Evolutionary conservation across 2,329 filamentous ascomycete genomes (phyloP).

Genomic region (Hypoxylon sp.): DNA sequence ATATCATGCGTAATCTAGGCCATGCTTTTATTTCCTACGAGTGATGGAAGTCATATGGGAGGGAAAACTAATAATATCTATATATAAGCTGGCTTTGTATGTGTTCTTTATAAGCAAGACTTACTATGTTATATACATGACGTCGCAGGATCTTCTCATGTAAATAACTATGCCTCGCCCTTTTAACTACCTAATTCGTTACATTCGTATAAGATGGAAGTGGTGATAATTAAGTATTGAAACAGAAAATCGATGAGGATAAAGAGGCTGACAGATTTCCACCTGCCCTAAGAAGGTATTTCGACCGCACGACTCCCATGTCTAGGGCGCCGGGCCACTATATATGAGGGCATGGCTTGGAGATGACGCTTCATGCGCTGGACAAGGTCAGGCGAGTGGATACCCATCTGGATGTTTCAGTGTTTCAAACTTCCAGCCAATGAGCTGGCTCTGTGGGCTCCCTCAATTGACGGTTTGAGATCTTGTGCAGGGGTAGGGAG

Average conservation of each 20-base stretch:
- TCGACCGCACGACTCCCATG: conserved; percentile 2
- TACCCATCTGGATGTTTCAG: conserved; percentile 40
- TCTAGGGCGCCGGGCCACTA: conserved; percentile 15
- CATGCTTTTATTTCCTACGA: not conserved
- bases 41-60: not conserved
- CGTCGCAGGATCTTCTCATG: conserved; percentile 12
- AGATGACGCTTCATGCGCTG: conserved; percentile 42
- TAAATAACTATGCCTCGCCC: conserved; percentile 1
- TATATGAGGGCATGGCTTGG: conserved; percentile 39
- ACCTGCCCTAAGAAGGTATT: conserved; percentile 40
- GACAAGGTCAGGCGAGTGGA: conserved; percentile 11
- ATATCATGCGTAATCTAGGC: not conserved
- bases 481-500: conserved; percentile 41
- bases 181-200: conserved; percentile 5
- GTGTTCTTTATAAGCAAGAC: conserved; percentile 17
- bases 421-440: conserved; percentile 40
- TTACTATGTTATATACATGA: conserved; percentile 6
- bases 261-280: conserved; percentile 25
- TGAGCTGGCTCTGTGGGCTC: conserved; percentile 25
- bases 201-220: conserved; percentile 10
- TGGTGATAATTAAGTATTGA: conserved; percentile 30
- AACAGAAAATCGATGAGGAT: conserved; percentile 24
- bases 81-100: conserved; percentile 5
- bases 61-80: not conserved
- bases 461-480: conserved; percentile 37